A percentile compares a stretch with the other conserved stretches of the same genome.
phyloP scores from a whole-genome alignment of 768 basidiomycete genomes.

The Xerocomellus dryophilus region DNA sequence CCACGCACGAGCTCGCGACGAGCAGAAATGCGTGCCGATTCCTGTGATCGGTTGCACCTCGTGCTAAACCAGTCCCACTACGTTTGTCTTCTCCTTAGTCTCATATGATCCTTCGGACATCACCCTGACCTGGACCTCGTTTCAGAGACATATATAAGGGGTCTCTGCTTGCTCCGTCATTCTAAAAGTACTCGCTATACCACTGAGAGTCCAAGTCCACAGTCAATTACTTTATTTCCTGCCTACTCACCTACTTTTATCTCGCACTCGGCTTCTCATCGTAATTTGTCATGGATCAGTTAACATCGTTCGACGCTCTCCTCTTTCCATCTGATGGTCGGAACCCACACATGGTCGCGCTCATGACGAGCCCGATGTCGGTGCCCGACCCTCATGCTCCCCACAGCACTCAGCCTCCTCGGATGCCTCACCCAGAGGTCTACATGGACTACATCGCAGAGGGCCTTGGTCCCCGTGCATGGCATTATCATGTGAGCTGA shows the following conservation, averaged over 20 bases:
- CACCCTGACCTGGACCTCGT: slow-evolving; percentile 39
- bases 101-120: slow-evolving; percentile 23
- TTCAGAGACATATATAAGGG: slow-evolving; percentile 32
- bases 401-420: slow-evolving; percentile 46
- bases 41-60: slow-evolving; percentile 32
- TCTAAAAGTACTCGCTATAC: slow-evolving; percentile 23
- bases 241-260: slow-evolving; percentile 14
- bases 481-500: slow-evolving; percentile 67
- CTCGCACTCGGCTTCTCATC: slow-evolving; percentile 14
- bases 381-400: slow-evolving; percentile 43
- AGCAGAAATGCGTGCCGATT: slow-evolving; percentile 14
- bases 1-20: slow-evolving; percentile 7
- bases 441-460: slow-evolving; percentile 87
- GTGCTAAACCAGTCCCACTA: slow-evolving; percentile 33
- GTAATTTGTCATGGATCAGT: slow-evolving; percentile 54
- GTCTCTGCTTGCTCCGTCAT: slow-evolving; percentile 18
- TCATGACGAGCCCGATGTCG: slow-evolving; percentile 66
- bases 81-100: slow-evolving; percentile 25
- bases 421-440: slow-evolving; percentile 80
- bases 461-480: slow-evolving; percentile 60
- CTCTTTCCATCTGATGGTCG: slow-evolving; percentile 78
- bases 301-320: slow-evolving; percentile 64
- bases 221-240: slow-evolving; percentile 19
- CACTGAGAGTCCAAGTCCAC: slow-evolving; percentile 17
- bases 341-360: slow-evolving; percentile 64